A percentile compares a stretch with the other conserved stretches of the same genome.
phyloP scores from a whole-genome alignment of 371 early-diverging fungal species.

The Mucor mucedo region DNA sequence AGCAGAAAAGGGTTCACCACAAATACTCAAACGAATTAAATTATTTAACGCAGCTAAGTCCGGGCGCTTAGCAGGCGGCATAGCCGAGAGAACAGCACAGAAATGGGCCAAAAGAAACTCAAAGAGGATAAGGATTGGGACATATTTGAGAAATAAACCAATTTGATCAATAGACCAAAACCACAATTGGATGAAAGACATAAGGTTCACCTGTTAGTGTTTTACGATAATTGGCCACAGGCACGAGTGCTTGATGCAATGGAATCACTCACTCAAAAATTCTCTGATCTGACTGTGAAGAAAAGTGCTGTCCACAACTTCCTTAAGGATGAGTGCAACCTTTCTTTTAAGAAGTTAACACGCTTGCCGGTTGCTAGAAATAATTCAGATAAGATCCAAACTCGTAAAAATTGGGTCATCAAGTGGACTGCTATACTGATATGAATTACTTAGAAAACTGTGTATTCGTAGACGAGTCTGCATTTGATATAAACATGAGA shows the following conservation, averaged over 20 bases:
- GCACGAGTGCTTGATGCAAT: slow-evolving; percentile 19
- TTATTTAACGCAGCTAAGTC: slow-evolving; percentile 18
- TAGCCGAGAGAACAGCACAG: slow-evolving; percentile 18
- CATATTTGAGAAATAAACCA: slow-evolving; percentile 13
- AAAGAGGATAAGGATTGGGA: slow-evolving; percentile 11
- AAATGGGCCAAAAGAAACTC: slow-evolving; percentile 21
- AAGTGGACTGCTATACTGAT: slow-evolving; percentile 3
- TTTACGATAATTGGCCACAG: slow-evolving; percentile 19
- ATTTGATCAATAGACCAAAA: slow-evolving; percentile 16
- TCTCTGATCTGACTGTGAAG: too few relatives aligned
- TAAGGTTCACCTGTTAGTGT: slow-evolving; percentile 12
- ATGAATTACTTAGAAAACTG: too few relatives aligned
- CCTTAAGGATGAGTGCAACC: slow-evolving; percentile 2
- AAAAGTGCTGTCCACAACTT: too few relatives aligned
- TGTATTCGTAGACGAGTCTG: too few relatives aligned
- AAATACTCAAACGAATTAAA: slow-evolving; percentile 21
- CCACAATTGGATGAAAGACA: slow-evolving; percentile 17
- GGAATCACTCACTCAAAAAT: slow-evolving; percentile 5
- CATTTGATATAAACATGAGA: too few relatives aligned
- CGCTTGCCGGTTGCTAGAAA: slow-evolving; percentile 19
- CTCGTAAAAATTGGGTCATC: slow-evolving; percentile 10
- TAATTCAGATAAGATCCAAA: slow-evolving; percentile 12
- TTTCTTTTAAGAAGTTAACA: slow-evolving; percentile 22
- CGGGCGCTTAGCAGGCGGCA: slow-evolving; percentile 13
- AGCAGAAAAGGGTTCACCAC: slow-evolving; percentile 8